Evolutionary conservation across 257 asterid species (phyloP).

Genomic region (Solanum dulcamara): DNA sequence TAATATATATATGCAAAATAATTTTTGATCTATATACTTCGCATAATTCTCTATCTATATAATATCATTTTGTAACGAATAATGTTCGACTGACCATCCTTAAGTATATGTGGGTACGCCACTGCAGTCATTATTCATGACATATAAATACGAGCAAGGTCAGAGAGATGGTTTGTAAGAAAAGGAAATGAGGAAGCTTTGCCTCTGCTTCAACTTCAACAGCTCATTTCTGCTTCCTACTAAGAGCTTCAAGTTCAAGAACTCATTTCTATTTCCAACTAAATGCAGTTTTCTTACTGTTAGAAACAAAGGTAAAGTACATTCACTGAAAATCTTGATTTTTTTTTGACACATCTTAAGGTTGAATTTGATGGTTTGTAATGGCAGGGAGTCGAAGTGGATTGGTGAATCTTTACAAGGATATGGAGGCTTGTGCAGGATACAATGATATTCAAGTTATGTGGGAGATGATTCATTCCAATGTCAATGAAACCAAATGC

Average conservation of each 20-base stretch:
- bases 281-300: conserved; percentile 2
- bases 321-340: neutral
- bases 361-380: neutral
- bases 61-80: neutral
- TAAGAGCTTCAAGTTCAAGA: conserved; percentile 7
- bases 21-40: no score
- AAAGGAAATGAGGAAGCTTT: conserved; percentile 32
- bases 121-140: neutral
- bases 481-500: conserved; percentile 6
- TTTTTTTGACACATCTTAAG: neutral
- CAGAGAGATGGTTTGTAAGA: conserved; percentile 3
- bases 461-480: conserved; percentile 51
- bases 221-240: conserved; percentile 26
- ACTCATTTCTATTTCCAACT: neutral
- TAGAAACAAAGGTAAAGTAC: conserved; percentile 26
- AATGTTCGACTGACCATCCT: neutral
- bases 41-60: neutral
- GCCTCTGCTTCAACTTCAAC: conserved; percentile 32
- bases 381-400: conserved; percentile 30
- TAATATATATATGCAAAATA: neutral
- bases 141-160: neutral
- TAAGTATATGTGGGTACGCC: neutral
- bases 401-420: conserved; percentile 34
- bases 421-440: conserved; percentile 56
- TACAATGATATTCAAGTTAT: conserved; percentile 53